phyloP scores from a whole-genome alignment of 805 yeast species.

The Ogataea parapolymorpha region DNA sequence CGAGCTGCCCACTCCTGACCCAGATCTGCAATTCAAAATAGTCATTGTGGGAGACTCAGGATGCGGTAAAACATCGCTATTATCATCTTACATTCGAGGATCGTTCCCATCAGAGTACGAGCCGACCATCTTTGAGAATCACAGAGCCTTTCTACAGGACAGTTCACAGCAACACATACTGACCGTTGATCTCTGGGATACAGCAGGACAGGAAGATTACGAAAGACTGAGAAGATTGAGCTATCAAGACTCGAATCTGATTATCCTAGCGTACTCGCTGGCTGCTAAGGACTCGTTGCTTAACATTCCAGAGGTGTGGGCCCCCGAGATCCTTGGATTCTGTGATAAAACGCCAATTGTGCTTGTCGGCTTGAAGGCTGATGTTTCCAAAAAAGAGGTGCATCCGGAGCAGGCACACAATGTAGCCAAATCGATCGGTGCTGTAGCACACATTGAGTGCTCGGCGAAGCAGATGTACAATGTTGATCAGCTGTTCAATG shows the following conservation, averaged over 20 bases:
- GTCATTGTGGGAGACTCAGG: conserved; percentile 99
- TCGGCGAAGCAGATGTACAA: conserved; percentile 72
- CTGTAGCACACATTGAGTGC: conserved; percentile 72
- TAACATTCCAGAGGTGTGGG: conserved; percentile 80
- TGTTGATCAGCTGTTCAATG: conserved; percentile 63
- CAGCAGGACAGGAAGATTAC: conserved; percentile 92
- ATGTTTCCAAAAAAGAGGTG: conserved; percentile 42
- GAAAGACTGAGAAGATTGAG: conserved; percentile 84
- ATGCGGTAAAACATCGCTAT: conserved; percentile 93
- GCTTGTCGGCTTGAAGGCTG: conserved; percentile 81
- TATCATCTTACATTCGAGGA: conserved; percentile 92
- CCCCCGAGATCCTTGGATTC: conserved; percentile 79
- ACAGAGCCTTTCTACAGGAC: conserved; percentile 87
- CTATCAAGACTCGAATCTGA: conserved; percentile 77
- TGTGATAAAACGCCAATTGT: conserved; percentile 78
- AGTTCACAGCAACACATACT: conserved; percentile 86
- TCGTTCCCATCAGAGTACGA: conserved; percentile 97
- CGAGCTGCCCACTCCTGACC: conserved; percentile 32
- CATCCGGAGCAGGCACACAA: conserved; percentile 24
- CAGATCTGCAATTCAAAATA: conserved; percentile 32
- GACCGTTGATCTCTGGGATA: conserved; percentile 89
- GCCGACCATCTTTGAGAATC: conserved; percentile 95
- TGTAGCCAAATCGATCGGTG: conserved; percentile 49
- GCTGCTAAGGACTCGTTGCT: conserved; percentile 60
- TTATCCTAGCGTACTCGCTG: conserved; percentile 73